These are phyloP conservation scores for Hyphodiscus sp. DNA, from an alignment of 2,329 filamentous ascomycete genomes.

Conservation along the genomic window DNA sequence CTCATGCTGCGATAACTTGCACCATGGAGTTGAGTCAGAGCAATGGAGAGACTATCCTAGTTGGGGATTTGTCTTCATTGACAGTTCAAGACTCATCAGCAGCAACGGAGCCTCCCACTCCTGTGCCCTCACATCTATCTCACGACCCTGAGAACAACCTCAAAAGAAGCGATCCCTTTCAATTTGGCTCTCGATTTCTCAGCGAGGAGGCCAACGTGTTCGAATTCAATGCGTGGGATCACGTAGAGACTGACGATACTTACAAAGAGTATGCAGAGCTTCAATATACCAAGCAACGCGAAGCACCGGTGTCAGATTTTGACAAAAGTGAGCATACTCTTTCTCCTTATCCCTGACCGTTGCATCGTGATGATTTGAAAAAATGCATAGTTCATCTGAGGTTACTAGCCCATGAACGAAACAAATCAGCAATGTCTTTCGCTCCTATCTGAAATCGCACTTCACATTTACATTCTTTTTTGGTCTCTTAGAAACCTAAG, in stretches of 20 bases:
- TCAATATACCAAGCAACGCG: conserved; percentile 80
- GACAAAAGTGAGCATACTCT: conserved; percentile 61
- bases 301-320: conserved; percentile 84
- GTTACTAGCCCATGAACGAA: conserved; percentile 50
- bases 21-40: background rate
- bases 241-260: conserved; percentile 84
- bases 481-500: conserved; percentile 6
- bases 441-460: conserved; percentile 61
- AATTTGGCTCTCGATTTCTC: conserved; percentile 86
- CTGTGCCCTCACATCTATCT: conserved; percentile 25
- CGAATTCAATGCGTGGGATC: conserved; percentile 98
- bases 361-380: conserved; percentile 47
- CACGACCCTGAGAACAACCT: conserved; percentile 53
- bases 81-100: conserved; percentile 14
- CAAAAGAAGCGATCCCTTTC: conserved; percentile 88
- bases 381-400: conserved; percentile 69
- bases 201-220: conserved; percentile 84
- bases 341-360: background rate
- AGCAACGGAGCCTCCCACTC: conserved; percentile 13
- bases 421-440: conserved; percentile 55
- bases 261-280: conserved; percentile 81
- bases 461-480: conserved; percentile 7
- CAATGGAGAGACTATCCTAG: conserved; percentile 5
- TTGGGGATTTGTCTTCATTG: conserved; percentile 15
- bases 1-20: background rate